phyloP scores from a whole-genome alignment of 169 alveolate species.

The Cryptosporidium ryanae region DNA sequence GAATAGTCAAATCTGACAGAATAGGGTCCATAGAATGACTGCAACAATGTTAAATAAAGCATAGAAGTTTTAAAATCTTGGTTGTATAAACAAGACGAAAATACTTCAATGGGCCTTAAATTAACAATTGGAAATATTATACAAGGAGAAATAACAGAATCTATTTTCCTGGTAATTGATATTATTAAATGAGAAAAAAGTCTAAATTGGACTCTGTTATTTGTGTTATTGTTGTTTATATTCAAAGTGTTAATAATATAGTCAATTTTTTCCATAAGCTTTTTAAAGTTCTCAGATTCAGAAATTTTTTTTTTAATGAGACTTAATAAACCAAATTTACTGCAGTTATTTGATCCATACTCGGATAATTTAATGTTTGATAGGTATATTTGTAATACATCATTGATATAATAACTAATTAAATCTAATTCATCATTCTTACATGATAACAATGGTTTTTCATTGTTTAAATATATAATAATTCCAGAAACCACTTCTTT shows the following conservation, averaged over 20 bases:
- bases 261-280: conserved; percentile 3
- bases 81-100: background rate
- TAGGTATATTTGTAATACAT: conserved; percentile 2
- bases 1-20: conserved; percentile 40
- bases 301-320: background rate
- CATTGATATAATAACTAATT: conserved; percentile 11
- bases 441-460: background rate
- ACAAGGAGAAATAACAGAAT: conserved; percentile 57
- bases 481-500: background rate
- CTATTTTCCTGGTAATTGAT: conserved; percentile 26
- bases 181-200: conserved; percentile 18
- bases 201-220: background rate
- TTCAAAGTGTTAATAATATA: conserved; percentile 7
- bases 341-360: background rate
- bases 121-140: conserved; percentile 35
- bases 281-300: background rate
- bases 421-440: background rate
- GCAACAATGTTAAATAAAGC: conserved; percentile 43
- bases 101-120: conserved; percentile 20
- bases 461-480: background rate
- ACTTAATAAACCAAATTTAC: background rate
- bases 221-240: background rate
- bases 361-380: background rate
- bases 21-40: conserved; percentile 55
- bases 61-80: conserved; percentile 21